Evolutionary conservation across 139 green algal genomes (phyloP).

Genomic region (Zygnema cylindricum): DNA sequence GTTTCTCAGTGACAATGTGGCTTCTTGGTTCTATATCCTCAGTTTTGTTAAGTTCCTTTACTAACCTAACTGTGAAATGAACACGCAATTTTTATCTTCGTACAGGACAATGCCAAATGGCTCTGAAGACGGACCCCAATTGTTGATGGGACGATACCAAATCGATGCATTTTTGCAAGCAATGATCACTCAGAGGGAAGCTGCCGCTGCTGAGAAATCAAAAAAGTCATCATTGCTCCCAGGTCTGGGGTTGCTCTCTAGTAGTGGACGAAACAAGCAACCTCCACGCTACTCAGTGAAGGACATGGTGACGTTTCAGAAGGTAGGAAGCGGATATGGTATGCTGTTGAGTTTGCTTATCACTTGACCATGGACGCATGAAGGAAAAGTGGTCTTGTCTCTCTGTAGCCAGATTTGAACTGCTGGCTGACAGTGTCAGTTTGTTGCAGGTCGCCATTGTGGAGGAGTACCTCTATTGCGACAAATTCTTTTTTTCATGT

Average conservation of each 20-base stretch:
- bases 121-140: background rate
- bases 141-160: background rate
- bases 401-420: too few relatives aligned
- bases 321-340: background rate
- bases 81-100: background rate
- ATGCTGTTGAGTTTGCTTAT: too few relatives aligned
- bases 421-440: too few relatives aligned
- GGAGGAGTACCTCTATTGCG: too few relatives aligned
- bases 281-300: background rate
- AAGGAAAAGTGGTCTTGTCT: too few relatives aligned
- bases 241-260: background rate
- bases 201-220: background rate
- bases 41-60: too few relatives aligned
- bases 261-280: background rate
- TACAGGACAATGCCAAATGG: background rate
- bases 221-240: background rate
- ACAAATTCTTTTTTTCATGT: too few relatives aligned
- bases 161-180: background rate
- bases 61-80: too few relatives aligned
- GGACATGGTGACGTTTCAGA: background rate
- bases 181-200: background rate
- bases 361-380: too few relatives aligned
- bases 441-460: too few relatives aligned
- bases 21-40: too few relatives aligned
- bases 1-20: too few relatives aligned